phyloP scores from a whole-genome alignment of 371 early-diverging fungal genomes.

The Mortierella sp. region DNA sequence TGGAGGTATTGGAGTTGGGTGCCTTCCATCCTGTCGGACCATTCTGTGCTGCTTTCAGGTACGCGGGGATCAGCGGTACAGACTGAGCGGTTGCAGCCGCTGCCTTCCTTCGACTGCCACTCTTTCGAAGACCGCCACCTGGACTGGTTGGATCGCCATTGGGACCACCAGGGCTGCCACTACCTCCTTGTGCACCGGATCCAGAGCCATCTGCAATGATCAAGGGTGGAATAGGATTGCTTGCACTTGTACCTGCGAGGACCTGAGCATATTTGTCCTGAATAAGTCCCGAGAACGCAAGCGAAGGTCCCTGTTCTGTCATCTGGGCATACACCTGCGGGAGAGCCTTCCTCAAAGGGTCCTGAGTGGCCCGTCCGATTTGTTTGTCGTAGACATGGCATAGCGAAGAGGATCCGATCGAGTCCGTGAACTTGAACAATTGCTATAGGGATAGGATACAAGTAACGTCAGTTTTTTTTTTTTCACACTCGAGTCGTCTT shows the following conservation, averaged over 20 bases:
- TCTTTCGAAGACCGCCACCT: slow-evolving; percentile 1
- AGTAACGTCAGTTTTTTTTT: background rate
- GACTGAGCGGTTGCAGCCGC: slow-evolving; percentile 38
- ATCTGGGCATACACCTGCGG: slow-evolving; percentile 48
- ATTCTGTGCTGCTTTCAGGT: slow-evolving; percentile 40
- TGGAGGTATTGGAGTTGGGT: background rate
- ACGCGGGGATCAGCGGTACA: slow-evolving; percentile 46
- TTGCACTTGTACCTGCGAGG: slow-evolving; percentile 21
- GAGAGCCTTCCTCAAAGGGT: slow-evolving; percentile 32
- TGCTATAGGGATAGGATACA: slow-evolving; percentile 19
- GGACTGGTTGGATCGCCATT: slow-evolving; percentile 1
- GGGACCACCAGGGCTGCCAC: background rate
- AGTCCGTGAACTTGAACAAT: slow-evolving; percentile 53
- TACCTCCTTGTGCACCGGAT: slow-evolving; percentile 1
- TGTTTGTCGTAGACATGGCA: slow-evolving; percentile 31
- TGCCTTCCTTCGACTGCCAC: slow-evolving; percentile 24
- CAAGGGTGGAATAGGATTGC: slow-evolving; percentile 16
- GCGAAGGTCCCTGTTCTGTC: slow-evolving; percentile 44
- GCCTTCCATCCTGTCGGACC: slow-evolving; percentile 35
- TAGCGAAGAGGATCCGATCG: slow-evolving; percentile 36
- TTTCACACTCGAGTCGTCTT: background rate
- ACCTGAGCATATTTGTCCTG: slow-evolving; percentile 53
- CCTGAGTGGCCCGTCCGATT: slow-evolving; percentile 23
- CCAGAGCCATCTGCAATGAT: background rate
- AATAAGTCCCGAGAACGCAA: slow-evolving; percentile 48